These are phyloP conservation scores for Russula sp. DNA, from an alignment of 768 basidiomycete species.

Conservation along the genomic window DNA sequence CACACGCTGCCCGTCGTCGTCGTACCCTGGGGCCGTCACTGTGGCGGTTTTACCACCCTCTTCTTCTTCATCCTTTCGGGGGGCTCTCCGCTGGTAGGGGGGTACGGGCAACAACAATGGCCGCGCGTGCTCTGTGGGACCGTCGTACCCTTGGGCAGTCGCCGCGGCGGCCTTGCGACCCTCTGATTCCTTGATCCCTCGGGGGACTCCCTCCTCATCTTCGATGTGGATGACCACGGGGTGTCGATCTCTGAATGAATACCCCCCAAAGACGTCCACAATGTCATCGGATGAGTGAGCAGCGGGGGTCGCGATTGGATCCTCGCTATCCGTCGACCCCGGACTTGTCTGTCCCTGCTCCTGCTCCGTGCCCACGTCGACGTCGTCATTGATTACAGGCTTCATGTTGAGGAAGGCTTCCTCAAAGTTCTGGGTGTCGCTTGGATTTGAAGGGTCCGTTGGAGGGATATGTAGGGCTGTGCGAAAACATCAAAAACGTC, in stretches of 20 bases:
- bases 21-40: constrained; percentile 22
- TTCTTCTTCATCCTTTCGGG: background rate
- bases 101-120: constrained; percentile 22
- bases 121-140: too few relatives aligned
- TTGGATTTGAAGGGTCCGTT: constrained; percentile 83
- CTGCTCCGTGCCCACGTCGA: constrained; percentile 58
- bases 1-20: constrained; percentile 52
- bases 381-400: constrained; percentile 78
- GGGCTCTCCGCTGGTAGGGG: constrained; percentile 2
- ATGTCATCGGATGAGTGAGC: constrained; percentile 46
- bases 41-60: background rate
- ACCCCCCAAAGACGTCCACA: constrained; percentile 84
- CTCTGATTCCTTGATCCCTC: constrained; percentile 42
- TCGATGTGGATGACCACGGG: constrained; percentile 72
- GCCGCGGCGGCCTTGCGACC: constrained; percentile 17
- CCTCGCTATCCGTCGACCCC: constrained; percentile 66
- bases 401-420: constrained; percentile 94
- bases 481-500: constrained; percentile 14
- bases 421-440: constrained; percentile 97
- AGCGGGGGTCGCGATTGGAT: constrained; percentile 65
- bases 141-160: constrained; percentile 24
- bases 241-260: constrained; percentile 83
- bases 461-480: constrained; percentile 88
- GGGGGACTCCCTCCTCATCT: constrained; percentile 37
- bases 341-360: constrained; percentile 58